Evolutionary conservation across 1,139 yeast species (phyloP).

Genomic region (Geotrichum histeridarum): DNA sequence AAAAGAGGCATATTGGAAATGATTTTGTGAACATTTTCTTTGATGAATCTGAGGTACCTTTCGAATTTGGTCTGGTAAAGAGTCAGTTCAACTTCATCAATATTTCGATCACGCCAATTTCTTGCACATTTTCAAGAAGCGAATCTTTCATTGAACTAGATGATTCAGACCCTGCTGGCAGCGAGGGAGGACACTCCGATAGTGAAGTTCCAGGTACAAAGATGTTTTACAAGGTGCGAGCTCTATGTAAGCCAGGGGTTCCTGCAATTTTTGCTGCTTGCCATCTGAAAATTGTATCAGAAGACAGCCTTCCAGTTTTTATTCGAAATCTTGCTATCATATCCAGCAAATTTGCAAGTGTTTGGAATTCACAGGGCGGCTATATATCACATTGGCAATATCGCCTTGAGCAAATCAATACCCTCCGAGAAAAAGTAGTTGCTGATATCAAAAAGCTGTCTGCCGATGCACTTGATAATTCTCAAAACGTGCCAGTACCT

Average conservation of each 20-base stretch:
- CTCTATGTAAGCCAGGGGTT: slow-evolving; percentile 60
- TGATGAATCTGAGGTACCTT: slow-evolving; percentile 65
- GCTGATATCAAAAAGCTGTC: slow-evolving; percentile 24
- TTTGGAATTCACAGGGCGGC: slow-evolving; percentile 59
- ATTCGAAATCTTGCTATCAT: slow-evolving; percentile 63
- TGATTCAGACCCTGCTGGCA: not conserved
- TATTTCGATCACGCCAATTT: slow-evolving; percentile 69
- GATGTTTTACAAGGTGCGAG: slow-evolving; percentile 54
- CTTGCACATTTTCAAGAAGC: slow-evolving; percentile 27
- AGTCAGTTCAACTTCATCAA: slow-evolving; percentile 81
- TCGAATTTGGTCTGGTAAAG: slow-evolving; percentile 64
- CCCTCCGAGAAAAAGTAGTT: slow-evolving; percentile 45
- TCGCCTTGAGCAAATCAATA: slow-evolving; percentile 53
- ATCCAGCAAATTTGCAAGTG: slow-evolving; percentile 67
- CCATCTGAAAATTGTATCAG: slow-evolving; percentile 65
- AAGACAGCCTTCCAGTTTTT: slow-evolving; percentile 54
- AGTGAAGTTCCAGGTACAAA: not conserved
- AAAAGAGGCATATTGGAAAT: slow-evolving; percentile 84
- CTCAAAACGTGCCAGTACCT: not conserved
- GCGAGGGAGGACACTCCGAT: not conserved
- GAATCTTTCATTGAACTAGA: slow-evolving; percentile 2
- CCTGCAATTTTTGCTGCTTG: slow-evolving; percentile 75
- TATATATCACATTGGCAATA: slow-evolving; percentile 63
- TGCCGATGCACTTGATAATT: slow-evolving; percentile 17
- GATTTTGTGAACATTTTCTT: slow-evolving; percentile 74